These are phyloP conservation scores for Crotalaria pallida DNA, from an alignment of 306 rosid genomes.

Conservation along the genomic window DNA sequence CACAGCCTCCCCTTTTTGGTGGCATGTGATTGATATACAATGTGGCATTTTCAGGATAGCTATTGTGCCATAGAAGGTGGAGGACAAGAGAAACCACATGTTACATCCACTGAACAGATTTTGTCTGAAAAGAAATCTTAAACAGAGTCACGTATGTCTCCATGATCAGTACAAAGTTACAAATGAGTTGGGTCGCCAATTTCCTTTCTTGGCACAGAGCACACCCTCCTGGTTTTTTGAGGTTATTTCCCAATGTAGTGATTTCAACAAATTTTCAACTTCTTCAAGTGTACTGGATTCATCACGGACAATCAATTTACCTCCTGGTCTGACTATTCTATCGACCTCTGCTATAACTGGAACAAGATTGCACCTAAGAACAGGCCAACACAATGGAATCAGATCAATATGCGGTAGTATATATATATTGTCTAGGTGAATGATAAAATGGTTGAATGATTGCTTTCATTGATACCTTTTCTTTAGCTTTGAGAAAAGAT, in stretches of 20 bases:
- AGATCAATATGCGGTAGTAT: not conserved
- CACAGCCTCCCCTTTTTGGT: not conserved
- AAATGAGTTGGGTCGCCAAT: conserved; percentile 53
- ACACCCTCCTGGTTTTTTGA: conserved; percentile 66
- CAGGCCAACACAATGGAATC: not conserved
- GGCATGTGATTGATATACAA: not conserved
- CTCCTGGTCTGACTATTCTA: conserved; percentile 72
- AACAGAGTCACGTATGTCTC: not conserved
- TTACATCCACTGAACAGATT: not conserved
- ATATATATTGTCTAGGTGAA: not conserved
- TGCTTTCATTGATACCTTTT: conserved; percentile 37
- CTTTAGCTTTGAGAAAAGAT: conserved; percentile 65
- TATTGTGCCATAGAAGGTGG: not conserved
- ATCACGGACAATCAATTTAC: conserved; percentile 65
- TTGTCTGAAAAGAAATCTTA: not conserved
- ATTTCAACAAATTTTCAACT: conserved; percentile 60
- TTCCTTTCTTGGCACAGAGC: conserved; percentile 65
- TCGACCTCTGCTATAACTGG: conserved; percentile 70
- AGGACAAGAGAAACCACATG: not conserved
- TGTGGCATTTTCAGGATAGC: not conserved
- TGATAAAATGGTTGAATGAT: not conserved
- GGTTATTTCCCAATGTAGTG: conserved; percentile 74
- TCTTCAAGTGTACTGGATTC: conserved; percentile 49
- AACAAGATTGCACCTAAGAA: conserved; percentile 63
- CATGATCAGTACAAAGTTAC: conserved; percentile 33